Evolutionary conservation across 2,329 filamentous ascomycete species (phyloP), one percentile per base, ranked within the genome.

Genomic region (Ophiostoma perfectum): DNA sequence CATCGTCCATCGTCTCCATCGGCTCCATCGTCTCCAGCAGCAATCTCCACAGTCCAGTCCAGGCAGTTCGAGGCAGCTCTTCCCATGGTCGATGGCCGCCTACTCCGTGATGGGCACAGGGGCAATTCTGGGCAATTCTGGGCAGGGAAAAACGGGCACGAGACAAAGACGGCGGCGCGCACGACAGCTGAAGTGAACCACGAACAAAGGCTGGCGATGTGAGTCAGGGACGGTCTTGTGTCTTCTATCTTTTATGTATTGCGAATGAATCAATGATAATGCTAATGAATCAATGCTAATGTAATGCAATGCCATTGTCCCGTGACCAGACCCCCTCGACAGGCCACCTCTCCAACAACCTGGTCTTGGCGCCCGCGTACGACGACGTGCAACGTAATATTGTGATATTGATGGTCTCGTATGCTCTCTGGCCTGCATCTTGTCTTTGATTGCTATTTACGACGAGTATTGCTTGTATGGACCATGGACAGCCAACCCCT

Each of bases 161-260:
- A 18, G 42, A 45, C 42, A 45, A 45, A 45, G 42, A 45, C 42
- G 9, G 14, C 9, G 9, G 9, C 6, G 4, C n/a, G 18, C 3
- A 55, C n/a, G 47, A 27, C 49, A 55, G n/a, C 49, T 55, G 49
- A 55, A 14, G 49, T 27, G 49, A 55, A 55, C 5, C 49, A 55
- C n/a, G 49, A 18, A 52, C 47, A 52, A 52, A 18, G 47, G 6
- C 16, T 27, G 27, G 45, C 45, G 27, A 27, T 27, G 27, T 27
- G 27, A 27, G n/a, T n/a, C n/a, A n/a, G n/a, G n/a, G n/a, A n/a
- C n/a, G n/a, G n/a, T n/a, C n/a, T n/a, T n/a, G n/a, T n/a, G n/a
- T n/a, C n/a, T n/a, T n/a, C n/a, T n/a, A n/a, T n/a, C n/a, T n/a
- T n/a, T n/a, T n/a, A n/a, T n/a, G n/a, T n/a, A n/a, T n/a, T n/a